phyloP scores from a whole-genome alignment of 1,139 yeast species.

The Protomyces inouyei region DNA sequence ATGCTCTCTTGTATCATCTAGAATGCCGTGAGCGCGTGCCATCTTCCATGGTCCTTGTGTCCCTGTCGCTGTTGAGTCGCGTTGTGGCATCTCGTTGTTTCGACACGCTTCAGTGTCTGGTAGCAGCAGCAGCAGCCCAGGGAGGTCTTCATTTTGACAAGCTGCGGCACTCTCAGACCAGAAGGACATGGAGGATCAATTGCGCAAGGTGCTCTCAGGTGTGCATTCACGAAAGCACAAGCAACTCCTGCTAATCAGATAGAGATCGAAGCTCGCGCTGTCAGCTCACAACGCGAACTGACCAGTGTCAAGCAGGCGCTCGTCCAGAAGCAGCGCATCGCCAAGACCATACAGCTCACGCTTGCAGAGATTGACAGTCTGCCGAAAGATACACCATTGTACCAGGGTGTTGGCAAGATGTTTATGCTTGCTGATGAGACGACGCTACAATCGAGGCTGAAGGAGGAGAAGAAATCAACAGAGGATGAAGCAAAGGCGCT shows the following conservation, averaged over 20 bases:
- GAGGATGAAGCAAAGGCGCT: conserved; percentile 17
- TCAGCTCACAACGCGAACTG: conserved; percentile 19
- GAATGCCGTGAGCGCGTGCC: no score
- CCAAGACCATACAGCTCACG: conserved; percentile 12
- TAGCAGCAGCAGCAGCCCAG: no score
- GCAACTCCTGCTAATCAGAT: background rate
- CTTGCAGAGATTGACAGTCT: conserved; percentile 10
- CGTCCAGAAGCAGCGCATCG: conserved; percentile 1
- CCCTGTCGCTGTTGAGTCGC: no score
- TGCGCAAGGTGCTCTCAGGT: background rate
- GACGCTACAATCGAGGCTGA: conserved; percentile 2
- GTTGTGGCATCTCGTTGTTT: background rate
- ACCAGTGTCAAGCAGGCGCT: conserved; percentile 7
- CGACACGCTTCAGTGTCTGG: background rate
- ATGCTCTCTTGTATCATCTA: no score
- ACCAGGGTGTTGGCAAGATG: conserved; percentile 23
- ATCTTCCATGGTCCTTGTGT: no score
- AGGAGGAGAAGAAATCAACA: conserved; percentile 10
- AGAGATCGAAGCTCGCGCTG: conserved; percentile 24
- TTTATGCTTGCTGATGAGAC: conserved; percentile 6
- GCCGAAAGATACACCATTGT: conserved; percentile 13
- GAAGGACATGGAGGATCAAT: background rate
- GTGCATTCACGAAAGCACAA: background rate
- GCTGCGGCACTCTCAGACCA: background rate
- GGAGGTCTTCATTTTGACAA: no score